phyloP scores from a whole-genome alignment of 2,329 filamentous ascomycete genomes.

The Pseudopyricularia javanii region DNA sequence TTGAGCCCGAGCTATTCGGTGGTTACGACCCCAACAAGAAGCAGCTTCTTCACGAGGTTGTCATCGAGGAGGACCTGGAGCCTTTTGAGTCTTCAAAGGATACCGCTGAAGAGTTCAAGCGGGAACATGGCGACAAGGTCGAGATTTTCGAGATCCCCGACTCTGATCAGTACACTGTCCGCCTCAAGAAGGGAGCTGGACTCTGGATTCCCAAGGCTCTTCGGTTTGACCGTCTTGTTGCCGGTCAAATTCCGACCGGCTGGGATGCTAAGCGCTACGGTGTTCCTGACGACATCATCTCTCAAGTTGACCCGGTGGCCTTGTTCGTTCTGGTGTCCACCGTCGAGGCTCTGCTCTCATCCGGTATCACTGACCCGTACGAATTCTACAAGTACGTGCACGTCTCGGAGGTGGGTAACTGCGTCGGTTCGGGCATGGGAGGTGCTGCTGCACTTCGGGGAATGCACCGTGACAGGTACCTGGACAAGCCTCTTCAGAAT shows the following conservation, averaged over 20 bases:
- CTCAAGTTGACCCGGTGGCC: slow-evolving; percentile 92
- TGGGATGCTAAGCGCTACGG: slow-evolving; percentile 97
- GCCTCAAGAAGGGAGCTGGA: slow-evolving; percentile 88
- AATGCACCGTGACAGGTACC: slow-evolving; percentile 96
- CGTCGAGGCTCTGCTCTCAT: slow-evolving; percentile 77
- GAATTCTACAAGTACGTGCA: slow-evolving; percentile 99
- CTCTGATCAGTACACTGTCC: slow-evolving; percentile 86
- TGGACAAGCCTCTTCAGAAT: slow-evolving; percentile 96
- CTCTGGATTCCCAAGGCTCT: slow-evolving; percentile 95
- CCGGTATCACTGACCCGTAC: slow-evolving; percentile 96
- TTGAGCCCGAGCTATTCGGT: slow-evolving; percentile 92
- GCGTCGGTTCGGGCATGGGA: slow-evolving; percentile 95
- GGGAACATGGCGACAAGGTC: slow-evolving; percentile 93
- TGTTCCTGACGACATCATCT: slow-evolving; percentile 94
- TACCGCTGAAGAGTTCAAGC: slow-evolving; percentile 92
- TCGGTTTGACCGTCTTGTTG: slow-evolving; percentile 92
- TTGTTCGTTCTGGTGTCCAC: slow-evolving; percentile 91
- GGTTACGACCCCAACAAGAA: slow-evolving; percentile 98
- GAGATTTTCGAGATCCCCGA: slow-evolving; percentile 94
- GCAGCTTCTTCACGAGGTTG: slow-evolving; percentile 93
- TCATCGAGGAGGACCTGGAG: slow-evolving; percentile 93
- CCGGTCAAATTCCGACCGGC: slow-evolving; percentile 90
- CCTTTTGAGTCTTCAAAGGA: slow-evolving; percentile 97
- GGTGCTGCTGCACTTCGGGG: slow-evolving; percentile 83
- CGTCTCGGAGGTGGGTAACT: slow-evolving; percentile 95